Evolutionary conservation across 495 filamentous ascomycete species (phyloP), one percentile per base, ranked within the genome.

Genomic region (Tuber magnatum): DNA sequence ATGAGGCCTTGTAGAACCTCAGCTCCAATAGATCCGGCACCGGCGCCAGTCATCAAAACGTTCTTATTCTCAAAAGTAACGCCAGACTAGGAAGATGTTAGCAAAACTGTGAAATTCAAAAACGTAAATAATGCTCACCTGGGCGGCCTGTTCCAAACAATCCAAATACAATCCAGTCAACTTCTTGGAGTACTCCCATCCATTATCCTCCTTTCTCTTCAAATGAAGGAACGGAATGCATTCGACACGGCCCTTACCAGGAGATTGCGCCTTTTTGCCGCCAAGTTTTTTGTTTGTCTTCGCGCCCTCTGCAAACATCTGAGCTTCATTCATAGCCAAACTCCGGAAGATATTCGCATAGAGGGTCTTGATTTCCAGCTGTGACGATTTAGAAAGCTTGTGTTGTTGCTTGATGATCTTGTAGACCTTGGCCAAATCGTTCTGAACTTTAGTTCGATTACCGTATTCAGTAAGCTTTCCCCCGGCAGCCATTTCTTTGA

Each of bases 121-220:
- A 14, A 24, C 0, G 39, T 48, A 72, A 48, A 22, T 39, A 43
- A 71, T 28, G 42, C 74, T 44, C 80, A 80, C 80, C 77, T 89
- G 91, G 79, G 96, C 95, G 77, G 94, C 93, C 72, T 93, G 87
- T 85, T 97, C 93, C 68, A 99, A 84, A 70, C 94, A 92, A 79
- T 97, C 93, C 20, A 99, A 87, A 81, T 98, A 99, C 80, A 92
- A 81, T 39, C 93, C 92, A 38, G 95, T 97, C 56, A 98, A 88
- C 86, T 94, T 97, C 88, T 97, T 98, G 88, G 92, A 97, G 86
- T 97, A 99, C 83, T 99, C 94, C 95, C 95, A 99, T 73, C 94
- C 94, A 81, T 97, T 91, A 76, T 93, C 90, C 61, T 91, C 90
- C 87, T 97, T 97, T 82, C 94, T 91, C 88, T 97, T 97, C 70